Conservation (phyloP, 495 filamentous ascomycete genomes). For the Xylaria grammica region DNA sequence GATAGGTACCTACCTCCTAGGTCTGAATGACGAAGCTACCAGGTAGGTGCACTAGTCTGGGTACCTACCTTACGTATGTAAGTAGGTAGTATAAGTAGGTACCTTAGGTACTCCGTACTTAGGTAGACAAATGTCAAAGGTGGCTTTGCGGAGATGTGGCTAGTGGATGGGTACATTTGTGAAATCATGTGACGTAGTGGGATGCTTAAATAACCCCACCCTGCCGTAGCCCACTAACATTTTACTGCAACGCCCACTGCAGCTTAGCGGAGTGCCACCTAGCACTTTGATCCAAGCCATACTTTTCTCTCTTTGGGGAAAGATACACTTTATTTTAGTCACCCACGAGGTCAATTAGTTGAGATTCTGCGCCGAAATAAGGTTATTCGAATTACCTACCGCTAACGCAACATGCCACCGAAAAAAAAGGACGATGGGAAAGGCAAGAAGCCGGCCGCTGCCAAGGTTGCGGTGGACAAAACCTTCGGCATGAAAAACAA, state of each 20-base stretch:
- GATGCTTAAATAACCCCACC: constrained; percentile 17
- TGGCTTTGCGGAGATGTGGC: constrained; percentile 20
- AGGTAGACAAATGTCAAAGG: too few species aligned
- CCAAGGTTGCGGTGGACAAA: constrained; percentile 84
- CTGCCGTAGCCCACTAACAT: constrained; percentile 19
- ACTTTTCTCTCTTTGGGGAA: background rate
- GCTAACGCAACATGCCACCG: constrained; percentile 77
- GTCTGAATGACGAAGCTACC: background rate
- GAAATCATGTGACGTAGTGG: constrained; percentile 23
- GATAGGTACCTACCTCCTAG: constrained; percentile 13
- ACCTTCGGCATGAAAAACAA: constrained; percentile 99
- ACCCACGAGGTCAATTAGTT: background rate
- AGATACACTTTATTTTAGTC: background rate
- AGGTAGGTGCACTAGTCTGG: too few species aligned
- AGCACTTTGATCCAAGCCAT: background rate
- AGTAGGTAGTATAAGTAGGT: too few species aligned
- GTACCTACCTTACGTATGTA: too few species aligned
- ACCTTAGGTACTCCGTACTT: background rate
- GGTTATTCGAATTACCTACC: background rate
- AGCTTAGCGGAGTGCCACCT: constrained; percentile 14
- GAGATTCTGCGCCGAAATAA: background rate
- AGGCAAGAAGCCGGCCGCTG: constrained; percentile 67
- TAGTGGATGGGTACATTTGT: constrained; percentile 3
- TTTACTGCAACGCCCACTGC: constrained; percentile 16
- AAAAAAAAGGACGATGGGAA: constrained; percentile 75